A percentile compares a stretch with the other conserved stretches of the same genome.
Conservation (phyloP, 2,329 filamentous ascomycete species). For the Ceratocystis harringtonii region DNA sequence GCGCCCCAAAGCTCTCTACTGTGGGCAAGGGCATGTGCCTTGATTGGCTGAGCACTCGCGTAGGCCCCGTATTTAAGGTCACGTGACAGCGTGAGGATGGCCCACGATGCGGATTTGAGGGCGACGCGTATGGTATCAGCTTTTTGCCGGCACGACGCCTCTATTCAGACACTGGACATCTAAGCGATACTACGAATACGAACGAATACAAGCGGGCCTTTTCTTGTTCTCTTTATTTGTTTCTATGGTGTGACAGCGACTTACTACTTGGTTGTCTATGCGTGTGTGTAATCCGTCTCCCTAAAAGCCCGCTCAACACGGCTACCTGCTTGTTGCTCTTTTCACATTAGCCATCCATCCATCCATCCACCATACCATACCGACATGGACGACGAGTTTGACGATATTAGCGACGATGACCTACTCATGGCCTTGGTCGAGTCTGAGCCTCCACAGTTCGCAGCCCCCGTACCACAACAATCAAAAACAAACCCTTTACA, state of each 20-base stretch:
- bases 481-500: background rate
- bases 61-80: background rate
- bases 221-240: too few relatives aligned
- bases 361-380: background rate
- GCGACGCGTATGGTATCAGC: background rate
- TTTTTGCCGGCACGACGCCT: background rate
- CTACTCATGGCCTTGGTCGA: slow-evolving; percentile 38
- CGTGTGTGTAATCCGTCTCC: too few relatives aligned
- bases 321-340: background rate
- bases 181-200: too few relatives aligned
- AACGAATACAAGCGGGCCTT: too few relatives aligned
- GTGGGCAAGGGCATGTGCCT: background rate
- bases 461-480: background rate
- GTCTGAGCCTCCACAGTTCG: background rate
- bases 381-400: slow-evolving; percentile 27
- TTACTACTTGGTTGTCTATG: too few relatives aligned
- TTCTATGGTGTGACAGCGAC: too few relatives aligned
- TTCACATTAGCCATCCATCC: too few relatives aligned
- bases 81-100: slow-evolving; percentile 1
- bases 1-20: background rate
- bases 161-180: too few relatives aligned
- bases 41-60: background rate
- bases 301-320: background rate
- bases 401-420: slow-evolving; percentile 51
- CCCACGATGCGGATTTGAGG: background rate